Conservation (phyloP, 257 asterid genomes). For the Misopates orontium region DNA sequence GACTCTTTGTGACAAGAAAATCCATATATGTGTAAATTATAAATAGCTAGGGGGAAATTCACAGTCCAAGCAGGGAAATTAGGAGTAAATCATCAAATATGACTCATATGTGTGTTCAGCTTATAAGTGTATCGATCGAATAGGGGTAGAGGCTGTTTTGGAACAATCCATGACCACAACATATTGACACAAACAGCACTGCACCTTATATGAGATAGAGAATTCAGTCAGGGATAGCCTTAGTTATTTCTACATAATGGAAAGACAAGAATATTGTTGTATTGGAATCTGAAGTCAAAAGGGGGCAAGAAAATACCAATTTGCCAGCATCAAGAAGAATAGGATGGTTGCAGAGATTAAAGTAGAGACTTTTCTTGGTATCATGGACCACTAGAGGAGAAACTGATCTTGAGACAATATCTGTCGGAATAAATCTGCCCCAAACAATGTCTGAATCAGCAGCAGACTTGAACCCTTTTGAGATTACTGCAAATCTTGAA, state of each 20-base stretch:
- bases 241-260: too few relatives aligned
- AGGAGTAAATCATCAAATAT: too few relatives aligned
- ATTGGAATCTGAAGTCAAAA: not conserved
- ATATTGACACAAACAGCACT: too few relatives aligned
- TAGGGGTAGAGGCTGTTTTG: too few relatives aligned
- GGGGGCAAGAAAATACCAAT: slow-evolving; percentile 26
- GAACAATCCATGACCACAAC: too few relatives aligned
- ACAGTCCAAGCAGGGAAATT: too few relatives aligned
- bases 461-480: slow-evolving; percentile 27
- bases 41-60: not conserved
- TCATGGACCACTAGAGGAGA: slow-evolving; percentile 21
- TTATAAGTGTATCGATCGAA: too few relatives aligned
- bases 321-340: slow-evolving; percentile 39
- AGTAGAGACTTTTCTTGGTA: slow-evolving; percentile 39
- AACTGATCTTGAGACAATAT: slow-evolving; percentile 35
- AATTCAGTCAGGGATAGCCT: too few relatives aligned
- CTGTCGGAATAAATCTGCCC: slow-evolving; percentile 44
- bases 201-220: too few relatives aligned
- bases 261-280: too few relatives aligned
- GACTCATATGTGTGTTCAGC: too few relatives aligned
- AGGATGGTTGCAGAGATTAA: slow-evolving; percentile 35
- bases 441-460: slow-evolving; percentile 30
- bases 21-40: not conserved
- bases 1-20: too few relatives aligned
- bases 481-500: slow-evolving; percentile 25